phyloP scores from a whole-genome alignment of 345 rosid species.

The Dipteronia sinensis region DNA sequence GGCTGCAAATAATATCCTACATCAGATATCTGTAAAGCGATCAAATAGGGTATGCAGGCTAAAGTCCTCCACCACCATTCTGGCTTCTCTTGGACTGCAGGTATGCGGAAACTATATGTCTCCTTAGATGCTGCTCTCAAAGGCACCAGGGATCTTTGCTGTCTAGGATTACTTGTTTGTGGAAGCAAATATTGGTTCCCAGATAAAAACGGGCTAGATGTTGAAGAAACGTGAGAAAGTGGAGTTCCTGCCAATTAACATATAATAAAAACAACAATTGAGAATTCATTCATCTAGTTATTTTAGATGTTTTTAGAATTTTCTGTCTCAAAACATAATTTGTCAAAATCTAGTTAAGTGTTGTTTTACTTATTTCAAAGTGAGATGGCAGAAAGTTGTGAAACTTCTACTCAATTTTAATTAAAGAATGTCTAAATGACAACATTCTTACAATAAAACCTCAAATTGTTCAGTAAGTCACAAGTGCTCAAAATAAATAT shows the following conservation, averaged over 20 bases:
- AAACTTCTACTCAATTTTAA: too few relatives aligned
- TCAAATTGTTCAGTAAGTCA: too few relatives aligned
- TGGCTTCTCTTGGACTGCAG: constrained; percentile 54
- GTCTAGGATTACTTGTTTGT: not conserved
- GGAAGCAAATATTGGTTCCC: not conserved
- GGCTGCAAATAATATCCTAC: constrained; percentile 70
- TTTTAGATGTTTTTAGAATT: constrained; percentile 7
- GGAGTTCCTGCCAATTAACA: constrained; percentile 12
- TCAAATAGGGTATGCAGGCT: constrained; percentile 69
- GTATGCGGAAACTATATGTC: constrained; percentile 47
- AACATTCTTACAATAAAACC: too few relatives aligned
- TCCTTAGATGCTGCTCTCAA: constrained; percentile 40
- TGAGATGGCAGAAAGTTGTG: too few relatives aligned
- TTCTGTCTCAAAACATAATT: not conserved
- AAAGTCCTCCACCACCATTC: constrained; percentile 90
- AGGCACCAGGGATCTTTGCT: constrained; percentile 4
- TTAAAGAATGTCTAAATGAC: too few relatives aligned
- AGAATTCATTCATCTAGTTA: not conserved
- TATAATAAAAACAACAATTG: too few relatives aligned
- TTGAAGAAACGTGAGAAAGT: constrained; percentile 1
- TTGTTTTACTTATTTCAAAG: too few relatives aligned
- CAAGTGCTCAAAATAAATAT: too few relatives aligned
- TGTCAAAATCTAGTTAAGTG: not conserved
- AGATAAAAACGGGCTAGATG: constrained; percentile 5
- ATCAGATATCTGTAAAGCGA: constrained; percentile 78